Evolutionary conservation across 208 protist species (phyloP).

Genomic region (Chromosphaera perkinsii): DNA sequence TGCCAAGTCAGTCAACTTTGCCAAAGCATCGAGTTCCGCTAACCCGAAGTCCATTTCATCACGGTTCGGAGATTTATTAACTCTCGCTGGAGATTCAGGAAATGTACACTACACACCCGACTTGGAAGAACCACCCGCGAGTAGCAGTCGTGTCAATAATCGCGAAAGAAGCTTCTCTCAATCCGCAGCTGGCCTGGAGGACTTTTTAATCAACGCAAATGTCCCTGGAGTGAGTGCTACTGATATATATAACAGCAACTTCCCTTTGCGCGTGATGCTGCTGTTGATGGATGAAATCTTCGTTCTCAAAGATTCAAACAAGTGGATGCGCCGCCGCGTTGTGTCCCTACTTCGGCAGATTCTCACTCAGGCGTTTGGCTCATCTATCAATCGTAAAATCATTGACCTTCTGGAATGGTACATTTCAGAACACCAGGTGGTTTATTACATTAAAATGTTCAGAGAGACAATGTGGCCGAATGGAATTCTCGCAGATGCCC

Average conservation of each 20-base stretch:
- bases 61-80: background rate
- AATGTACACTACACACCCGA: background rate
- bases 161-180: background rate
- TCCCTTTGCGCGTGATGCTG: constrained; percentile 18
- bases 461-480: background rate
- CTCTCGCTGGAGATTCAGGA: background rate
- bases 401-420: background rate
- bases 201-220: background rate
- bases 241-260: too few relatives aligned
- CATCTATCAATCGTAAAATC: constrained; percentile 11
- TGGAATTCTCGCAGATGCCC: background rate
- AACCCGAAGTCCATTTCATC: background rate
- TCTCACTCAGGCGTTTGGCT: background rate
- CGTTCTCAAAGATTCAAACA: constrained; percentile 5
- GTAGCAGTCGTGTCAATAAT: background rate
- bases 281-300: constrained; percentile 17
- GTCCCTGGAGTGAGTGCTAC: too few relatives aligned
- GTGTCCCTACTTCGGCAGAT: constrained; percentile 10
- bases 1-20: too few relatives aligned
- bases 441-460: background rate
- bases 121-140: background rate
- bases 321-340: constrained; percentile 10
- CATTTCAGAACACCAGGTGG: background rate
- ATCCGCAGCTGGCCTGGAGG: background rate
- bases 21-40: background rate